Conservation (phyloP, 441 rosid species). For the Adansonia gregorii region DNA sequence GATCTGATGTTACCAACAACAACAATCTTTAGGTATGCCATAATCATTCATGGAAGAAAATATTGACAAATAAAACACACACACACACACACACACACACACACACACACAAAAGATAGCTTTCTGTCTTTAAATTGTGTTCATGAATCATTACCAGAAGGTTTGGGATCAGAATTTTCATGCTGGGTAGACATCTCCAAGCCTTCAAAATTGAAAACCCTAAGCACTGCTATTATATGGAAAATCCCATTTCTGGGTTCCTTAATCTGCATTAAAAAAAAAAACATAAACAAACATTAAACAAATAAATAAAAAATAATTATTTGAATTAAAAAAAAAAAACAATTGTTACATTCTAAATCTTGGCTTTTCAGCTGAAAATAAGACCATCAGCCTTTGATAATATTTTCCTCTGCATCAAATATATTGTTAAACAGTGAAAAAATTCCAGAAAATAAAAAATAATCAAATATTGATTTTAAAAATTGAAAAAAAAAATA, state of each 20-base stretch:
- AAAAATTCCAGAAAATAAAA: not conserved
- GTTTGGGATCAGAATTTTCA: slow-evolving; percentile 44
- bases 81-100: not conserved
- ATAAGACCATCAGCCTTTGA: not conserved
- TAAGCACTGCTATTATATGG: slow-evolving; percentile 39
- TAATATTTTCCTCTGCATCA: slow-evolving; percentile 29
- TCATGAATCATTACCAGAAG: slow-evolving; percentile 44
- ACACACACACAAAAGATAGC: not conserved
- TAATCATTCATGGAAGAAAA: not conserved
- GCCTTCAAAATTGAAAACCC: slow-evolving; percentile 35
- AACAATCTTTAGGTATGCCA: not conserved
- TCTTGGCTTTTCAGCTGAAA: not conserved
- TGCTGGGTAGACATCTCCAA: slow-evolving; percentile 59
- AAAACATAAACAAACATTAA: slow-evolving; percentile 28
- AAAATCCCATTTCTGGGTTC: slow-evolving; percentile 31
- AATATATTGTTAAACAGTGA: not conserved
- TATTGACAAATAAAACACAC: not conserved
- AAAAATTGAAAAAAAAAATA: not conserved
- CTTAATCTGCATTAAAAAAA: slow-evolving; percentile 42
- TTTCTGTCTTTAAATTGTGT: not conserved
- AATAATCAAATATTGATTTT: not conserved
- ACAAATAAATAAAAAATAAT: not conserved
- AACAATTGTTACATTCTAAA: not conserved
- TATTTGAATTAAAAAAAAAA: slow-evolving; percentile 4
- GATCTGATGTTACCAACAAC: not conserved